Conservation (phyloP, 2,329 filamentous ascomycete species). For the Fusarium pininemorale region DNA sequence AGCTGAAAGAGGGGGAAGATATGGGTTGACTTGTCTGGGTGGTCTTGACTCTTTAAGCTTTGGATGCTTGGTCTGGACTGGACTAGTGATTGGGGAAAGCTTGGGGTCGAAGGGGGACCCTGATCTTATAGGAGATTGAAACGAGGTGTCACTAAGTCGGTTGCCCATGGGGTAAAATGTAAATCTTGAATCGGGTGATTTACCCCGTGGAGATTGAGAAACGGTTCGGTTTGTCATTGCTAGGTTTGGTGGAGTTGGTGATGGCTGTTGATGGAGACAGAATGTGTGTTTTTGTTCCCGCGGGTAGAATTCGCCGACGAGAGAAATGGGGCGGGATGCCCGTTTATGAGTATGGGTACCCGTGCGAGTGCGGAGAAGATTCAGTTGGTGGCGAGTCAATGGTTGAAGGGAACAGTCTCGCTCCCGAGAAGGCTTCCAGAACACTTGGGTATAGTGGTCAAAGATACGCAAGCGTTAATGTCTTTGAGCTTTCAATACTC, state of each 20-base stretch:
- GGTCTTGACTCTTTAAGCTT: background rate
- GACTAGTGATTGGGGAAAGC: constrained; percentile 3
- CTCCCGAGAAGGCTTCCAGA: background rate
- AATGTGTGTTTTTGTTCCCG: background rate
- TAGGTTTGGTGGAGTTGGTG: background rate
- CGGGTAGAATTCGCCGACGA: background rate
- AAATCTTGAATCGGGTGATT: background rate
- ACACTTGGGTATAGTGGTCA: background rate
- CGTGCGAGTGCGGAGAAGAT: background rate
- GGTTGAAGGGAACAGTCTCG: background rate
- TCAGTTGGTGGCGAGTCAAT: background rate
- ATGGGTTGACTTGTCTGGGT: background rate
- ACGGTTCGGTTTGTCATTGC: background rate
- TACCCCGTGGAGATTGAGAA: constrained; percentile 14
- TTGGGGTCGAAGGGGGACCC: background rate
- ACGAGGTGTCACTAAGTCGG: background rate
- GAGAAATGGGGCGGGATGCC: background rate
- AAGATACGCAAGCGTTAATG: background rate
- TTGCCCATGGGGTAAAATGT: constrained; percentile 11
- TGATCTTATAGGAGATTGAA: constrained; percentile 10
- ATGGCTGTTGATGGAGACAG: background rate
- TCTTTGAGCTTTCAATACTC: background rate
- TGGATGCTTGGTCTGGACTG: background rate
- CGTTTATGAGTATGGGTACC: background rate
- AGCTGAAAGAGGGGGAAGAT: background rate